phyloP scores from a whole-genome alignment of 75 land plant genomes.

The Pinus albicaulis region DNA sequence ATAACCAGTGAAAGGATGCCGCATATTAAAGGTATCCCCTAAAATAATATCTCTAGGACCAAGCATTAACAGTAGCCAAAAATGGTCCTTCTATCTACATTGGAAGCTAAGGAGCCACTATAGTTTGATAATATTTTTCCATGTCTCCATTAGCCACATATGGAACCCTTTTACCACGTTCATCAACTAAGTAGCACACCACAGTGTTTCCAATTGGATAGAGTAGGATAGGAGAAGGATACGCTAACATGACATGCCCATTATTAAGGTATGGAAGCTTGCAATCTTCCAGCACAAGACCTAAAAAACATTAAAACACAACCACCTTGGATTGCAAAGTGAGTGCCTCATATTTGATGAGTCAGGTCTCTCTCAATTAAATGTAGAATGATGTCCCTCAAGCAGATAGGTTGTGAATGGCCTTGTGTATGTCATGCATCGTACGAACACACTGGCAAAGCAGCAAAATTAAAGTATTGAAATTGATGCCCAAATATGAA shows the following conservation, averaged over 20 bases:
- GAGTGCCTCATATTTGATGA: no score
- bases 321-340: conserved; percentile 39
- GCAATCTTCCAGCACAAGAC: conserved; percentile 84
- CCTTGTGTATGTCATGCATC: no score
- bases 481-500: no score
- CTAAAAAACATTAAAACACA: conserved; percentile 89
- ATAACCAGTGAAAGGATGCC: conserved; percentile 92
- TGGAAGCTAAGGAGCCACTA: conserved; percentile 91
- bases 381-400: no score
- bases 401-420: no score
- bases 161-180: conserved; percentile 81
- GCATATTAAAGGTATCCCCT: conserved; percentile 98
- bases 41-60: conserved; percentile 89
- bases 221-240: conserved; percentile 90
- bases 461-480: no score
- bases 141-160: conserved; percentile 87
- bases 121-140: conserved; percentile 70
- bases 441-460: no score
- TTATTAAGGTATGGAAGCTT: conserved; percentile 78
- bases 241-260: conserved; percentile 86
- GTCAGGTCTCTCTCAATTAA: no score
- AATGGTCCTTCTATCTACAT: conserved; percentile 61
- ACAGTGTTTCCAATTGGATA: conserved; percentile 93
- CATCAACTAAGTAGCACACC: conserved; percentile 87
- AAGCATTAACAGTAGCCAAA: conserved; percentile 64